A percentile compares a stretch with the other conserved stretches of the same genome.
These are phyloP conservation scores for Cryptococcus amylolentus DNA, from an alignment of 1,284 basidiomycete species.

Conservation along the genomic window DNA sequence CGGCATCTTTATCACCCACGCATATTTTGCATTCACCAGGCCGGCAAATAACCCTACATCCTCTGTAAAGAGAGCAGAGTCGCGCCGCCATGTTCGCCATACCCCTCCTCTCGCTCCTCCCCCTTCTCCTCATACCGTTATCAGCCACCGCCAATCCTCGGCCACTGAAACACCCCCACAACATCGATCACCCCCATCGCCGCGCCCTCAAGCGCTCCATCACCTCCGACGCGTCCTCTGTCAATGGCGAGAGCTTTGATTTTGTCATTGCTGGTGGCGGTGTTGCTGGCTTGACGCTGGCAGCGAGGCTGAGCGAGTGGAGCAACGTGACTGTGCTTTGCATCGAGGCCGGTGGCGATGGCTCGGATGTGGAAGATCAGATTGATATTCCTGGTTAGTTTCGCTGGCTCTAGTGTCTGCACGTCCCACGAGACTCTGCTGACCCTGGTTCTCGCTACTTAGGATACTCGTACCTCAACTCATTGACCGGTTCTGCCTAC, in stretches of 20 bases:
- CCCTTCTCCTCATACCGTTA: neutral
- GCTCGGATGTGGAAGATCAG: constrained; percentile 52
- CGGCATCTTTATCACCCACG: too few relatives aligned
- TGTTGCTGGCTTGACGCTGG: constrained; percentile 68
- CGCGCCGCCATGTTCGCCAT: neutral
- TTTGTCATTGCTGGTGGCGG: constrained; percentile 58
- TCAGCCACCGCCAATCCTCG: neutral
- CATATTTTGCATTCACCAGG: too few relatives aligned
- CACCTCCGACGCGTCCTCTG: constrained; percentile 27
- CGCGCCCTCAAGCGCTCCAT: constrained; percentile 27
- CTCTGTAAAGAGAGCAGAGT: neutral
- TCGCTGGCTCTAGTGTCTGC: neutral
- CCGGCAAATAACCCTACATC: too few relatives aligned
- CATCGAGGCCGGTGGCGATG: constrained; percentile 66
- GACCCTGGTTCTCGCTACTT: neutral
- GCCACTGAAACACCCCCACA: constrained; percentile 16
- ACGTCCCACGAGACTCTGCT: neutral
- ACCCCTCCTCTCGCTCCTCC: neutral
- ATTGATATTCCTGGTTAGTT: constrained; percentile 53
- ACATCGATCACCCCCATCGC: constrained; percentile 32
- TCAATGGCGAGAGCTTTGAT: constrained; percentile 38
- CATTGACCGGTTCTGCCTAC: constrained; percentile 52
- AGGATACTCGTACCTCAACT: constrained; percentile 45
- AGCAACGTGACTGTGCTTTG: constrained; percentile 65
- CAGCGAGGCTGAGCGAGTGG: constrained; percentile 67